Evolutionary conservation across 1,139 yeast species (phyloP).

Genomic region (Lodderomyces theae): DNA sequence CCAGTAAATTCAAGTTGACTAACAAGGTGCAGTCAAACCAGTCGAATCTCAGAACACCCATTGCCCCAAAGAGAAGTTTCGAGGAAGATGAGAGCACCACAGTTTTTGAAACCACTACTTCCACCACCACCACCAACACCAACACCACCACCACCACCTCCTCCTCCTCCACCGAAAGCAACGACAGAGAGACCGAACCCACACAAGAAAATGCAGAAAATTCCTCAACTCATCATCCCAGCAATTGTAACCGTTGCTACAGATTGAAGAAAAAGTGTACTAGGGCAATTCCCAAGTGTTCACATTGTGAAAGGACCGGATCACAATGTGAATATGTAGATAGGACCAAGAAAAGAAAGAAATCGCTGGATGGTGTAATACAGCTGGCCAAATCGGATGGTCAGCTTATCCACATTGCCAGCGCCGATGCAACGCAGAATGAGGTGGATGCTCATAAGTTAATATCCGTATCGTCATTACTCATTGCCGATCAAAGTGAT

Average conservation of each 20-base stretch:
- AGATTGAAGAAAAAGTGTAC: slow-evolving; percentile 44
- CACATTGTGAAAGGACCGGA: slow-evolving; percentile 34
- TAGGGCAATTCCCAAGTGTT: slow-evolving; percentile 37
- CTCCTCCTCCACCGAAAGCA: no score
- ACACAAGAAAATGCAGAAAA: slow-evolving; percentile 11
- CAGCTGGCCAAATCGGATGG: slow-evolving; percentile 4
- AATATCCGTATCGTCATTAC: slow-evolving; percentile 20
- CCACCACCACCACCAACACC: no score
- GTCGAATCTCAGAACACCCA: slow-evolving; percentile 18
- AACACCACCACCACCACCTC: no score
- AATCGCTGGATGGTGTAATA: neutral
- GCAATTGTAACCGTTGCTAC: slow-evolving; percentile 44
- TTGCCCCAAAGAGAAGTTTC: neutral
- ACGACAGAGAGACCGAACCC: neutral
- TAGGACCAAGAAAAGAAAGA: slow-evolving; percentile 28
- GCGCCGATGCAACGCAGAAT: neutral
- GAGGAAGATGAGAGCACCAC: neutral
- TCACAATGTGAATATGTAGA: slow-evolving; percentile 39
- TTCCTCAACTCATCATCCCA: slow-evolving; percentile 28
- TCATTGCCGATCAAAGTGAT: slow-evolving; percentile 8
- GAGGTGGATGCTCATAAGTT: slow-evolving; percentile 11
- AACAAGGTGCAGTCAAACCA: slow-evolving; percentile 22
- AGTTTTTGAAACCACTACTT: no score
- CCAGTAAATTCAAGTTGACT: slow-evolving; percentile 34
- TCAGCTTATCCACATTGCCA: slow-evolving; percentile 5